Evolutionary conservation across 768 basidiomycete species (phyloP), one percentile per base, ranked within the genome.

Genomic region (Cystobasidium ongulense): DNA sequence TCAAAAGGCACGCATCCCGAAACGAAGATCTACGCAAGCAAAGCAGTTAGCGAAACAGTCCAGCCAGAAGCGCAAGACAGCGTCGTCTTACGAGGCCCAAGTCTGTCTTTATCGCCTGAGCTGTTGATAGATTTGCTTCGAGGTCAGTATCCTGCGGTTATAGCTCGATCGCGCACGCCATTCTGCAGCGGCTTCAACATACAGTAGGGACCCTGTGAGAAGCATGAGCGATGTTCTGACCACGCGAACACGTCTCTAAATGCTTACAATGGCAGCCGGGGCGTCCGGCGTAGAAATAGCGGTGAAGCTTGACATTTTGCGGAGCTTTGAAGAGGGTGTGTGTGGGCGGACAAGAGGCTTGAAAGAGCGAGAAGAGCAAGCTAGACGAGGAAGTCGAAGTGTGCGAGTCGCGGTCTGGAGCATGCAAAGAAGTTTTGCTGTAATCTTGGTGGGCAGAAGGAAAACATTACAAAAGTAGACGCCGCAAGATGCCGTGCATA

Each of bases 1-100:
- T 90, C 86, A 71, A 96, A 83, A 1, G 91, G 89, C 78, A 98
- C 89, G 80, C 88, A 90, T 59, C 95, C 95, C 1, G 92, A 94
- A 54, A 88, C 85, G 83, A 95, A 99, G 76, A 97, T 86, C 68
- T 71, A 25, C 17, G 31, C 10, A 73, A 92, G 85, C 13, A 17
- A 8, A 17, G 33, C 29, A 21, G 67, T 41, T 33, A 36, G 62
- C 62, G 31, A 36, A 27, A 39, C 31, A 31, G 21, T n/a, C 7
- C 35, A n/a, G 4, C 29, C 23, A 18, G 46, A 29, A 50, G 21
- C 11, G n/a, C 43, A 21, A 27, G 5, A 21, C 17, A 70, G 31
- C n/a, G 38, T 3, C 3, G 31, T 18, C 25, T 15, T 36, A 71
- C 68, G 52, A 71, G 31, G 17, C 68, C 68, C 21, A 59, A 29